Base-by-base conservation (phyloP, 129 eudicot species). In the Flaveria sonorensis region DNA sequence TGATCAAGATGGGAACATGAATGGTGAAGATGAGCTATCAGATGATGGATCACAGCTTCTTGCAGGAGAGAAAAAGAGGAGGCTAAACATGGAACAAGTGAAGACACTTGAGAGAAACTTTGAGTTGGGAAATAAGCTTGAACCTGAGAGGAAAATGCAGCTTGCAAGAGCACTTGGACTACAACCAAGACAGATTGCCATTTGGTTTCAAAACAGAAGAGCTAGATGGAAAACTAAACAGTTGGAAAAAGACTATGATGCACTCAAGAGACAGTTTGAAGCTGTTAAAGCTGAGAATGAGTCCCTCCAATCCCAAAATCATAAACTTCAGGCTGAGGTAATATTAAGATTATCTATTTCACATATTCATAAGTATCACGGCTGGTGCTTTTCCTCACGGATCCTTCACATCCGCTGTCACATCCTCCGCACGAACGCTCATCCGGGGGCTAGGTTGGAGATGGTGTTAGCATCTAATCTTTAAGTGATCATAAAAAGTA, bases 201-300 rank as follows among this genome's bases (percentile, higher is more conserved):
- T 95, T 19, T 95, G 99, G 99, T 95, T 91, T 72, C 99, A 95
- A 60, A 95, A 95, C 75, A 83, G 99, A 60, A 86, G 99, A 72
- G 99, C 99, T 7, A 83, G 99, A 70, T 95, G 99, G 99, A 95
- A 95, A 80, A 95, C 99, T 3, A 95, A 95, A 81, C 99, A 95
- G 75, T 75, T 95, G 73, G 99, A 95, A 86, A 95, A 92, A 76
- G 95, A 95, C 70, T 95, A 89, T 83, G 94, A 91, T 60, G 72
- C 84, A 12, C 91, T 95, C 52, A 95, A 95, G 85, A 75, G 89
- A 83, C 97, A 95, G 74, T 95, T 89, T 82, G 96, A 95, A 23
- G 89, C 92, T 43, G 76, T 95, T 78, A 92, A 92, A 68, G 92
- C 97, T 43, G 99, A 95, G 55, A 95, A 95, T 82, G 97, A 91